Conservation (phyloP, 768 basidiomycete genomes). For the Macrolepiota albuminosa region DNA sequence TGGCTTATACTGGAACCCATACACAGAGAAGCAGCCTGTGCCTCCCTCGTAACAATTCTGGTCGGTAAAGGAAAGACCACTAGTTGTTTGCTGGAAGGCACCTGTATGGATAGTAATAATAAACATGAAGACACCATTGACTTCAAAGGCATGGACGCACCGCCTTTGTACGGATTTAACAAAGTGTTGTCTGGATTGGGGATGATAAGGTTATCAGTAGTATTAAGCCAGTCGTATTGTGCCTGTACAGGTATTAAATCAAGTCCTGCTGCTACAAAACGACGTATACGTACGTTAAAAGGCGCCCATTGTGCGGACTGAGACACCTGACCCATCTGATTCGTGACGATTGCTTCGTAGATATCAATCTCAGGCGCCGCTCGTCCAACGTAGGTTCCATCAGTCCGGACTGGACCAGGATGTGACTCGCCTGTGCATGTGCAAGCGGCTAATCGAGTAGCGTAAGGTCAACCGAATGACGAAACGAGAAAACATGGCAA, state of each 20-base stretch:
- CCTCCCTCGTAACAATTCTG: conserved; percentile 56
- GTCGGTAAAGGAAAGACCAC: conserved; percentile 57
- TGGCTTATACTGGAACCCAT: conserved; percentile 48
- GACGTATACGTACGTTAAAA: conserved; percentile 51
- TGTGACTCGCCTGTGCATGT: conserved; percentile 41
- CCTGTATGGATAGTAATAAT: conserved; percentile 18
- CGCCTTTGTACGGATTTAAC: conserved; percentile 59
- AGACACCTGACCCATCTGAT: conserved; percentile 36
- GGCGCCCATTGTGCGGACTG: conserved; percentile 52
- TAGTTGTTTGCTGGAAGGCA: conserved; percentile 70
- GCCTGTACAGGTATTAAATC: conserved; percentile 36
- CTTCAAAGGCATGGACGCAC: conserved; percentile 46
- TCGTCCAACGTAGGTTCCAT: conserved; percentile 60
- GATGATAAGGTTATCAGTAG: conserved; percentile 43
- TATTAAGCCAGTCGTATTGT: conserved; percentile 53
- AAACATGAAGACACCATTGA: neutral
- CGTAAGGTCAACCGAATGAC: neutral
- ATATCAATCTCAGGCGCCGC: conserved; percentile 70
- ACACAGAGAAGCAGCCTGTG: conserved; percentile 26
- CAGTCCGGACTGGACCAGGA: conserved; percentile 33
- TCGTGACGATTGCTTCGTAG: conserved; percentile 46
- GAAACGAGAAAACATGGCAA: conserved; percentile 3
- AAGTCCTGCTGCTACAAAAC: conserved; percentile 20
- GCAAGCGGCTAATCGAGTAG: conserved; percentile 25
- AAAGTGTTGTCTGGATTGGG: conserved; percentile 38